A percentile compares a stretch with the other conserved stretches of the same genome.
These are phyloP conservation scores for Brettanomyces naardenensis DNA, from an alignment of 805 yeast species.

Conservation along the genomic window DNA sequence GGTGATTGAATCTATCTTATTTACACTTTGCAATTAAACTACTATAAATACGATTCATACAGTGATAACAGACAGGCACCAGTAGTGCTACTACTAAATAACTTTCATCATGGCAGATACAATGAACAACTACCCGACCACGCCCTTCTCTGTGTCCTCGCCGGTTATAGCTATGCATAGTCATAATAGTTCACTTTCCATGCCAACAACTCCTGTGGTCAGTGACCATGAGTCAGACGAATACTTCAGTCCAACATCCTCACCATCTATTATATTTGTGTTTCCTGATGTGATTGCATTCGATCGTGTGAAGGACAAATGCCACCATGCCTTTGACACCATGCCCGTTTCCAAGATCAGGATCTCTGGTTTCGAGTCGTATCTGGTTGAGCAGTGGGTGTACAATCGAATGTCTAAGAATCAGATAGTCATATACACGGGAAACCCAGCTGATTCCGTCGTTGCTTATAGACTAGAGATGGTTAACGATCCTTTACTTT, in stretches of 20 bases:
- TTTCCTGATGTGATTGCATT: conserved; percentile 55
- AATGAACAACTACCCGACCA: too few relatives aligned
- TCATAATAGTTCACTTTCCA: too few relatives aligned
- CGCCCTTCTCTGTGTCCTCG: too few relatives aligned
- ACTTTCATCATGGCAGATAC: too few relatives aligned
- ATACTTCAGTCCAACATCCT: neutral
- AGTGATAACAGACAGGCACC: too few relatives aligned
- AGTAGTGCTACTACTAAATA: too few relatives aligned
- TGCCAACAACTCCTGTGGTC: neutral
- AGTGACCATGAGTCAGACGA: neutral
- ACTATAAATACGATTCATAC: too few relatives aligned
- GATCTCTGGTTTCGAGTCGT: conserved; percentile 71
- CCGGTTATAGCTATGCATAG: too few relatives aligned
- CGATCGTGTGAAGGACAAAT: conserved; percentile 31
- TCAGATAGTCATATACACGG: conserved; percentile 77
- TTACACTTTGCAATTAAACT: too few relatives aligned
- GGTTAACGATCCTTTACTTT: conserved; percentile 14
- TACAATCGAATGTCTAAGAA: conserved; percentile 59
- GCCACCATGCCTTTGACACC: conserved; percentile 28
- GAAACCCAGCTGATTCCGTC: conserved; percentile 60
- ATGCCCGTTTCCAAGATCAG: neutral
- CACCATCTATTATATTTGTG: neutral
- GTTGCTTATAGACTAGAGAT: conserved; percentile 48
- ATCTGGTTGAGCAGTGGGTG: conserved; percentile 94
- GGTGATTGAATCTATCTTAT: too few relatives aligned